Base-by-base conservation (phyloP, 805 yeast species). In the Blastobotrys chiropterorum region DNA sequence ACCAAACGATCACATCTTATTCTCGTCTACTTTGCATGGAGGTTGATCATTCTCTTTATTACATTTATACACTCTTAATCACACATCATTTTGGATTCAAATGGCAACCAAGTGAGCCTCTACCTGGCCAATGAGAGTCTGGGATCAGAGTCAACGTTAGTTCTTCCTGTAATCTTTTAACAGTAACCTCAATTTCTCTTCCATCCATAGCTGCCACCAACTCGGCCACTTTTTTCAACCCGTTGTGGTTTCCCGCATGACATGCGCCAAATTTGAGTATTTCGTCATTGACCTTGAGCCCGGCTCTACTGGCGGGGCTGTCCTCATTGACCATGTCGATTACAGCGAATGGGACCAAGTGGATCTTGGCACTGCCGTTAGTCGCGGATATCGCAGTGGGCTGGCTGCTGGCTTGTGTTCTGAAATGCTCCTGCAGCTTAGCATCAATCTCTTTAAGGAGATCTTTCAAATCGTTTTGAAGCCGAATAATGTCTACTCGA, bases 21-120 rank as follows among this genome's bases (percentile, higher is more conserved):
- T 92, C 62, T 92, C 97, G 1, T 86, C 95, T 42, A 94, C 99
- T 2, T 72, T 92, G 55, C 99, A 92, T 61, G 99, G 99, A 3
- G 99, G 99, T 46, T 92, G 64, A 39, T 7, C 17, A 14, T 8
- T 8, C 31, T 20, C 15, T 46, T 26, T 7, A 16, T 31, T 20
- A 19, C 14, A 44, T 19, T n/a, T n/a, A n/a, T n/a, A n/a, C 11
- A 26, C 34, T 26, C 11, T 26, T 26, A 6, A 6, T 5, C 11
- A 11, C 11, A 26, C 5, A 39, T 20, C 54, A 59, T 42, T 62
- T 17, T 5, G 66, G 63, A n/a, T 63, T 69, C 38, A 85, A 59
- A 55, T 76, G 79, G 65, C 90, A 85, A 1, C 92, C 92, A 34
- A 85, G 66, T n/a, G 81, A 57, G 1, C 92, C 90, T 38, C 69